Conservation (phyloP, 2,329 filamentous ascomycete genomes). For the Trichoderma koningiopsis region DNA sequence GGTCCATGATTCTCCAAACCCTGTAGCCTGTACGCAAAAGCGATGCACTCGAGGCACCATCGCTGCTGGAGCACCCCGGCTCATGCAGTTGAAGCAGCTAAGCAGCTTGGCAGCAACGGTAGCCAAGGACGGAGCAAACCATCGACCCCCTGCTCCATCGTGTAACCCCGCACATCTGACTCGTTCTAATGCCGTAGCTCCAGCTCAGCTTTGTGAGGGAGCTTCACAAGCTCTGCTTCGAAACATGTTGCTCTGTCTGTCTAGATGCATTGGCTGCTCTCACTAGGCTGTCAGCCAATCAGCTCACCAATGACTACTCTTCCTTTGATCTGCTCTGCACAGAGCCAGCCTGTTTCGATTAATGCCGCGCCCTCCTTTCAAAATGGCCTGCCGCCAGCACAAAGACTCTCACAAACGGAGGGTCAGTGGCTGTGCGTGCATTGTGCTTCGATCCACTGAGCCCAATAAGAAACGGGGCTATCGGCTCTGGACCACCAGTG, state of each 20-base stretch:
- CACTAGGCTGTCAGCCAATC: background rate
- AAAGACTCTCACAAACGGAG: background rate
- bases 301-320: background rate
- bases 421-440: constrained; percentile 23
- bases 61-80: background rate
- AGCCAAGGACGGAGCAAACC: background rate
- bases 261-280: background rate
- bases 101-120: background rate
- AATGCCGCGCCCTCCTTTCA: background rate
- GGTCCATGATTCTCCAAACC: background rate
- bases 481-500: constrained; percentile 7
- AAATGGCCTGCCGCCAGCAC: background rate
- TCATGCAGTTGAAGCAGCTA: background rate
- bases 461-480: constrained; percentile 15
- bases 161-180: constrained; percentile 8
- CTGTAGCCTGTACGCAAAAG: background rate
- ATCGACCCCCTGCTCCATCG: background rate
- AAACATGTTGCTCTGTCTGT: background rate
- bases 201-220: background rate
- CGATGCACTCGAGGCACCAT: background rate
- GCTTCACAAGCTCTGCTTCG: background rate
- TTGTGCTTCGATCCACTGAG: constrained; percentile 19
- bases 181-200: background rate
- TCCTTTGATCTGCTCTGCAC: background rate
- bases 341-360: background rate